These are phyloP conservation scores for Hygrophoropsis aurantiaca DNA, from an alignment of 768 basidiomycete genomes.

Conservation along the genomic window DNA sequence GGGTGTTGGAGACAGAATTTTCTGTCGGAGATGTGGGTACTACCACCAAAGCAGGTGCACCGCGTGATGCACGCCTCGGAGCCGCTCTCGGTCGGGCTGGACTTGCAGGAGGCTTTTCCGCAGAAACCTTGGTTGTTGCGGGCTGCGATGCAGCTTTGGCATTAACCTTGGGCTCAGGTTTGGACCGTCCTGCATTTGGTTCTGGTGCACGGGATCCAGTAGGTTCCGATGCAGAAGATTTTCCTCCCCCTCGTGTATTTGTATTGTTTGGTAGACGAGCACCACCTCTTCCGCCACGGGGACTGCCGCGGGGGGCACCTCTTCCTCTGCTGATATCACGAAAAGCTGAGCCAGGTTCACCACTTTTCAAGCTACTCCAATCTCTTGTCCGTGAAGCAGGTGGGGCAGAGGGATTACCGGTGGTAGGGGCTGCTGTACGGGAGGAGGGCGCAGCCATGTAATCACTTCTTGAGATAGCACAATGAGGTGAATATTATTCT, in stretches of 20 bases:
- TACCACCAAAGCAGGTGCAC: conserved; percentile 18
- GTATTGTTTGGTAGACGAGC: conserved; percentile 25
- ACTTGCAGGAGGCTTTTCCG: conserved; percentile 21
- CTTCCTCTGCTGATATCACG: conserved; percentile 41
- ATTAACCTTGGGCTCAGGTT: conserved; percentile 9
- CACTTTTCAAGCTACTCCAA: conserved; percentile 40
- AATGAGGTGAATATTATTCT: no score
- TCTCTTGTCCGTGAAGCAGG: conserved; percentile 35
- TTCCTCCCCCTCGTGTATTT: conserved; percentile 20
- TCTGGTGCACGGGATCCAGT: conserved; percentile 18
- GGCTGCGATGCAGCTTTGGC: conserved; percentile 18
- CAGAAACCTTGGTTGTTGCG: conserved; percentile 18
- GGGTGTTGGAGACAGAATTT: conserved; percentile 17
- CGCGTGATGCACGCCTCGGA: conserved; percentile 20
- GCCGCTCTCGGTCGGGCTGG: conserved; percentile 18
- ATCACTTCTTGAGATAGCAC: conserved; percentile 6
- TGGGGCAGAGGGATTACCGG: conserved; percentile 25
- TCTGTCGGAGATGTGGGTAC: conserved; percentile 20
- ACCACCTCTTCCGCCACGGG: conserved; percentile 23
- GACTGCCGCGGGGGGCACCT: conserved; percentile 33
- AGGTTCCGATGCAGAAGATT: conserved; percentile 17
- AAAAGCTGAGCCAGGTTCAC: conserved; percentile 49
- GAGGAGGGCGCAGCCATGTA: conserved; percentile 46
- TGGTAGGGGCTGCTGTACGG: conserved; percentile 25
- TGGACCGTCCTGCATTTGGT: conserved; percentile 12